A percentile compares a stretch with the other conserved stretches of the same genome.
phyloP scores from a whole-genome alignment of 2,329 filamentous ascomycete genomes.

The Passalora sequoiae region DNA sequence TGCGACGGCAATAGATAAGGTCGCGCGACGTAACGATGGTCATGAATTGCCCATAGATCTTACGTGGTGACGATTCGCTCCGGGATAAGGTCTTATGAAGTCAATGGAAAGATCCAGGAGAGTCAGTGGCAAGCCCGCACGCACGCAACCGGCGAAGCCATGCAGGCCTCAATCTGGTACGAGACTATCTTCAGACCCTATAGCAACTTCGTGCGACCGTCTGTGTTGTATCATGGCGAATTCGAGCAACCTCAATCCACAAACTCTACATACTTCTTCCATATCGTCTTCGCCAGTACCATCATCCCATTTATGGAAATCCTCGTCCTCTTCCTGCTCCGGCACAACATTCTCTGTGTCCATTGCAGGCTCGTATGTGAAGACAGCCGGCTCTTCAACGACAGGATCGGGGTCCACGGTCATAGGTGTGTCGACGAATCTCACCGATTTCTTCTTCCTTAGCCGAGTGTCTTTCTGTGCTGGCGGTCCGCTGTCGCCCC shows the following conservation, averaged over 20 bases:
- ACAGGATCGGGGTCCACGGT: no score
- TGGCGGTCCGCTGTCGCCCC: not conserved
- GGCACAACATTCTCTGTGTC: conserved; percentile 9
- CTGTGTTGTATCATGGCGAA: conserved; percentile 58
- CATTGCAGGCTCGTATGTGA: not conserved
- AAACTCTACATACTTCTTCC: conserved; percentile 42
- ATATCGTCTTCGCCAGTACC: conserved; percentile 18
- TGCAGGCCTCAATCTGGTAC: no score
- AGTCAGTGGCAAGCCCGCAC: no score
- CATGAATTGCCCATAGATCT: no score
- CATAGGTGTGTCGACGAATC: conserved; percentile 6
- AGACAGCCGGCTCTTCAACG: not conserved
- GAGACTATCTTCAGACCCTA: not conserved
- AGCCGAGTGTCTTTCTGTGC: not conserved
- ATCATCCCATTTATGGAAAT: conserved; percentile 20
- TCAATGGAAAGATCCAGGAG: no score
- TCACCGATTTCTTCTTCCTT: not conserved
- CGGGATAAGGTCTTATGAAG: no score
- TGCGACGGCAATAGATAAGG: no score
- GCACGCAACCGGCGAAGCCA: no score
- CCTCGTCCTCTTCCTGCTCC: conserved; percentile 8
- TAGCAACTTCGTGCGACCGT: conserved; percentile 42
- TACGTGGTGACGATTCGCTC: no score
- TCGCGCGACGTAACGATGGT: no score
- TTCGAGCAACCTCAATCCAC: conserved; percentile 50